Evolutionary conservation across 495 filamentous ascomycete species (phyloP).

Genomic region (Podospora fimiseda): DNA sequence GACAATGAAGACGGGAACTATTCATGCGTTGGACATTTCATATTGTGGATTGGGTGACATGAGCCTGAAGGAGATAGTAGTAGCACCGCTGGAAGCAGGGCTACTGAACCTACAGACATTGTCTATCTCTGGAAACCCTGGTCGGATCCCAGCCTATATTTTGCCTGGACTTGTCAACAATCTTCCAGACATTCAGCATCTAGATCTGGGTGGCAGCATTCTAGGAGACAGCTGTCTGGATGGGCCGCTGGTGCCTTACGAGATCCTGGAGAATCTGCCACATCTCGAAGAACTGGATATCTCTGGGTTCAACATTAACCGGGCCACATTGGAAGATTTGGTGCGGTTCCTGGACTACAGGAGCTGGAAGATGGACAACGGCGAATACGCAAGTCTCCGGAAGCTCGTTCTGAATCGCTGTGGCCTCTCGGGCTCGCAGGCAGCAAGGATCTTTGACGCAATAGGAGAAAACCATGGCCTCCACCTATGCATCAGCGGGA

Average conservation of each 20-base stretch:
- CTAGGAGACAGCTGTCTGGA: constrained; percentile 53
- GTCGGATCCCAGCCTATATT: constrained; percentile 52
- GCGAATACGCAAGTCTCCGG: constrained; percentile 58
- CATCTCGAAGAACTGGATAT: constrained; percentile 59
- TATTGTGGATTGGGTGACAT: constrained; percentile 25
- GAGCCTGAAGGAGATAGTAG: constrained; percentile 18
- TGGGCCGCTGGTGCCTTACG: constrained; percentile 22
- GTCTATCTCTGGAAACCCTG: constrained; percentile 63
- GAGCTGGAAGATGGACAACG: constrained; percentile 53
- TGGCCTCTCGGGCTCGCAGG: constrained; percentile 67
- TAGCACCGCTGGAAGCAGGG: constrained; percentile 42
- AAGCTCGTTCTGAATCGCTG: constrained; percentile 72
- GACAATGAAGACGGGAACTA: constrained; percentile 18
- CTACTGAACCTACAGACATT: constrained; percentile 38
- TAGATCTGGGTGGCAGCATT: constrained; percentile 74
- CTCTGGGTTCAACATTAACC: constrained; percentile 59
- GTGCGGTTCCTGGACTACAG: constrained; percentile 23
- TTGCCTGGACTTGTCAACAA: constrained; percentile 17
- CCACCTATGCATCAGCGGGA: constrained; percentile 74
- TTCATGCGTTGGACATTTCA: constrained; percentile 27
- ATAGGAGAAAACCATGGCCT: constrained; percentile 62
- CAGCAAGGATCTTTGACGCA: constrained; percentile 70
- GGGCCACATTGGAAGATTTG: constrained; percentile 52
- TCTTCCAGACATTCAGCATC: constrained; percentile 32
- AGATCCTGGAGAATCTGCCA: constrained; percentile 14